Conservation (phyloP, 176 grass and related monocot genomes). For the Rhynchospora tenuis region DNA sequence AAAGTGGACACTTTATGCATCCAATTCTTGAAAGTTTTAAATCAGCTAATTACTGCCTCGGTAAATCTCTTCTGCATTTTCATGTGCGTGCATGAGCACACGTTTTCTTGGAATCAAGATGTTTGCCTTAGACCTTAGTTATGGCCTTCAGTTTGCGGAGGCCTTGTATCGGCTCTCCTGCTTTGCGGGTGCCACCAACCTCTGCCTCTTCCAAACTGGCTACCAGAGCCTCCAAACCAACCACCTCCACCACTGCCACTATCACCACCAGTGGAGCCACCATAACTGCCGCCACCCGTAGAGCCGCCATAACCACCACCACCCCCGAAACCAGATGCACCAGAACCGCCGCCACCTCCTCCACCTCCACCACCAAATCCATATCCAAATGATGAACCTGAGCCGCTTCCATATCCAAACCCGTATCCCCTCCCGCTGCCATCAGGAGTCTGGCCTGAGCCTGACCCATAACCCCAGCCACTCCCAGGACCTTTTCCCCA, state of each 20-base stretch:
- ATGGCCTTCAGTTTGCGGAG: conserved; percentile 11
- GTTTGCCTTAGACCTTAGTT: conserved; percentile 7
- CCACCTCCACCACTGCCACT: conserved; percentile 14
- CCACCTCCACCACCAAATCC: conserved; percentile 17
- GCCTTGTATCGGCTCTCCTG: neutral
- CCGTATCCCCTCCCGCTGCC: conserved; percentile 22
- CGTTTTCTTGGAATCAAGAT: neutral
- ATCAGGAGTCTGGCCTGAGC: conserved; percentile 31
- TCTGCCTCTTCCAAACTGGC: conserved; percentile 11
- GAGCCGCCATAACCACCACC: conserved; percentile 24
- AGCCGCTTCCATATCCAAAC: conserved; percentile 38
- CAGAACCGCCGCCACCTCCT: conserved; percentile 16
- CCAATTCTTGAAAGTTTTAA: neutral
- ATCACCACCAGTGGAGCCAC: conserved; percentile 5
- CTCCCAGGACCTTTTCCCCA: conserved; percentile 50
- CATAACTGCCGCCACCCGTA: neutral
- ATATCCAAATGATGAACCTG: conserved; percentile 15
- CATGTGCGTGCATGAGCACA: neutral
- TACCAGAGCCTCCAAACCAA: conserved; percentile 10
- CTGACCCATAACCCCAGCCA: conserved; percentile 51
- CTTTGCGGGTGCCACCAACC: conserved; percentile 18
- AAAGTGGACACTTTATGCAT: neutral
- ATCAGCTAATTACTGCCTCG: neutral
- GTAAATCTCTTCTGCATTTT: neutral
- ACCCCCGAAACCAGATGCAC: conserved; percentile 3